A percentile compares a stretch with the other conserved stretches of the same genome.
Evolutionary conservation across 495 filamentous ascomycete genomes (phyloP).

Genomic region (Penicillium paxilli): DNA sequence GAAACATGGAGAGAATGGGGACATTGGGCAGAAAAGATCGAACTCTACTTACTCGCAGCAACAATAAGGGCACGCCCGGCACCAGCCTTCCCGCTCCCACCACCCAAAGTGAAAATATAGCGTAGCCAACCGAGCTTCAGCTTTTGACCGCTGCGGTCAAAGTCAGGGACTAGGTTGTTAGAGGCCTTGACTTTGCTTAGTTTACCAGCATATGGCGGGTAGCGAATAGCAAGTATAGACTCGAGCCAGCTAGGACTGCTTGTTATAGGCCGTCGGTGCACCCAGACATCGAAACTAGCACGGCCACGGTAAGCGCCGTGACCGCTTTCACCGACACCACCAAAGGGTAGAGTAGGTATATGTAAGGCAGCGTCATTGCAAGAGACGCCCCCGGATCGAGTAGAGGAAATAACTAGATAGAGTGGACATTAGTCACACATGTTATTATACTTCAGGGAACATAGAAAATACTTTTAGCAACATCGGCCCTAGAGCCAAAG

Average conservation of each 20-base stretch:
- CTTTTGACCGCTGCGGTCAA: conserved; percentile 74
- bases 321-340: conserved; percentile 86
- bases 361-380: conserved; percentile 86
- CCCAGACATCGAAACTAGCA: conserved; percentile 82
- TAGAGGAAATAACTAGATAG: conserved; percentile 31
- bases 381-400: conserved; percentile 75
- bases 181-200: conserved; percentile 56
- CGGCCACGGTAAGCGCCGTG: conserved; percentile 81
- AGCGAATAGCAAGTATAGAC: conserved; percentile 68
- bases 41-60: conserved; percentile 46
- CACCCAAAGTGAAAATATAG: conserved; percentile 47
- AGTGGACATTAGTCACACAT: too few species aligned
- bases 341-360: conserved; percentile 79
- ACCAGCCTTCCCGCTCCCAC: conserved; percentile 41
- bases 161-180: conserved; percentile 66
- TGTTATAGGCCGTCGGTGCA: conserved; percentile 72
- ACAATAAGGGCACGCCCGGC: conserved; percentile 39
- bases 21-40: conserved; percentile 2
- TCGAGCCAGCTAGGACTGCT: conserved; percentile 83
- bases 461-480: conserved; percentile 52
- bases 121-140: conserved; percentile 48
- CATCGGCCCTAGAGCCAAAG: conserved; percentile 78
- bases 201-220: conserved; percentile 75
- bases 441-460: too few species aligned
- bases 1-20: too few species aligned